Base-by-base conservation (phyloP, 2,329 filamentous ascomycete genomes). In the Cladosporium halotolerans region DNA sequence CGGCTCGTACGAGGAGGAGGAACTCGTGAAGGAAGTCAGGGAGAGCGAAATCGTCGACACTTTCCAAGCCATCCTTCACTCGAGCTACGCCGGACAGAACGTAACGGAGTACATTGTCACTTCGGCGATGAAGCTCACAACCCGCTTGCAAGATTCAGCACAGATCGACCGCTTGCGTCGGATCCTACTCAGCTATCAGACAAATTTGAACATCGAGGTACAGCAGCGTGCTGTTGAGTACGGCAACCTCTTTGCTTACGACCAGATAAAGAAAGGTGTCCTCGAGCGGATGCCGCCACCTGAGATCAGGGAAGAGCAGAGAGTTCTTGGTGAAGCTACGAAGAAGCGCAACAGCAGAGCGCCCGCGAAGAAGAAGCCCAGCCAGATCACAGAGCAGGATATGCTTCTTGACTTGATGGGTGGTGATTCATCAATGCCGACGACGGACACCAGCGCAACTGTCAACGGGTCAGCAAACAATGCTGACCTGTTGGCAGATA, bases 201-300 rank as follows among this genome's bases (percentile, higher is more conserved):
- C 89, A 8, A 95, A 93, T 68, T 77, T 99, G 49, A 92, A 95
- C 65, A 86, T 97, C 23, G 93, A 99, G 70, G 87, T 97, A 19
- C 95, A 99, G 70, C 93, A 99, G 71, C 84, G 93, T 68, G 88
- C 92, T 4, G 91, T 96, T 16, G 93, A 99, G 70, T 99, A 97
- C 65, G 83, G 85, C 55, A 97, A 97, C 65, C 78, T 99, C n/a
- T 97, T 99, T 64, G 82, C 82, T 0, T 89, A 89, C 64, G 91
- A 99, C 62, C 79, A 89, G 56, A 88, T 99, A 53, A 84, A 92
- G 52, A 82, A 81, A 55, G 93, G 93, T 54, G 93, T 99, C 2
- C 76, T 99, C 9, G 93, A 99, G 73, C 95, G 93, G 70, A 99
- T 99, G 95, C 93, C 93, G 7, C 83, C 93, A 1, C 93, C 93